Evolutionary conservation across 768 basidiomycete species (phyloP).

Genomic region (Russula vinacea): DNA sequence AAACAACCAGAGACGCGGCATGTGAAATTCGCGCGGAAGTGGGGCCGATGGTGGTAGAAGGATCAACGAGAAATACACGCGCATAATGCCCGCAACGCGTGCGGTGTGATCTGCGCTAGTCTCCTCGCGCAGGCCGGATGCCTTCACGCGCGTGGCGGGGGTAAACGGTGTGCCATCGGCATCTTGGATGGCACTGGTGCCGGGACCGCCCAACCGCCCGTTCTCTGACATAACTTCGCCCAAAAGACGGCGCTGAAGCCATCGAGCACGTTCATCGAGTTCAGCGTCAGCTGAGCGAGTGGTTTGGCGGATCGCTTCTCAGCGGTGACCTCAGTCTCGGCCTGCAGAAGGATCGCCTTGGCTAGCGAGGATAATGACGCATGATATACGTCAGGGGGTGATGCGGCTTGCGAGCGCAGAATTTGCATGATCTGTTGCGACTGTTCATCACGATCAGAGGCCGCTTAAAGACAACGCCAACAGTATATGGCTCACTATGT

Average conservation of each 20-base stretch:
- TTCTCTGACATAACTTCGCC: conserved; percentile 79
- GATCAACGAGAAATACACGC: conserved; percentile 81
- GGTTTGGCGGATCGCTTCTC: conserved; percentile 83
- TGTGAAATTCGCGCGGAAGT: conserved; percentile 53
- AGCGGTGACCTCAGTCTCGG: conserved; percentile 89
- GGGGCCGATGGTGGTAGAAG: conserved; percentile 40
- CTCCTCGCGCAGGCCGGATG: conserved; percentile 59
- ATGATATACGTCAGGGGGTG: conserved; percentile 51
- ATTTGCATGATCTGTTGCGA: conserved; percentile 45
- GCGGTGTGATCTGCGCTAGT: conserved; percentile 55
- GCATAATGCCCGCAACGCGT: conserved; percentile 74
- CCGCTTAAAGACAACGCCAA: conserved; percentile 22
- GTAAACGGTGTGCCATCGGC: conserved; percentile 49
- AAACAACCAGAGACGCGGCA: conserved; percentile 69
- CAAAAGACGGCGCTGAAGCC: conserved; percentile 74
- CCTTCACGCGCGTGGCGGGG: conserved; percentile 44
- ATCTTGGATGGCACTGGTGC: conserved; percentile 53
- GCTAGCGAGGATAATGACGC: conserved; percentile 84
- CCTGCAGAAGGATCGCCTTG: conserved; percentile 85
- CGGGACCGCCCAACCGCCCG: conserved; percentile 86
- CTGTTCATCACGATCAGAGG: conserved; percentile 34
- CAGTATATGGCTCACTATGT: conserved; percentile 52
- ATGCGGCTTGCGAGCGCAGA: conserved; percentile 36
- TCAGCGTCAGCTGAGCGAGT: conserved; percentile 71
- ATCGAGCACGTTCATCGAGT: conserved; percentile 54